Percentiles rank a stretch among this genome's conserved stretches.
Evolutionary conservation across 2,329 filamentous ascomycete species (phyloP).

Genomic region (Aspergillus versicolor): DNA sequence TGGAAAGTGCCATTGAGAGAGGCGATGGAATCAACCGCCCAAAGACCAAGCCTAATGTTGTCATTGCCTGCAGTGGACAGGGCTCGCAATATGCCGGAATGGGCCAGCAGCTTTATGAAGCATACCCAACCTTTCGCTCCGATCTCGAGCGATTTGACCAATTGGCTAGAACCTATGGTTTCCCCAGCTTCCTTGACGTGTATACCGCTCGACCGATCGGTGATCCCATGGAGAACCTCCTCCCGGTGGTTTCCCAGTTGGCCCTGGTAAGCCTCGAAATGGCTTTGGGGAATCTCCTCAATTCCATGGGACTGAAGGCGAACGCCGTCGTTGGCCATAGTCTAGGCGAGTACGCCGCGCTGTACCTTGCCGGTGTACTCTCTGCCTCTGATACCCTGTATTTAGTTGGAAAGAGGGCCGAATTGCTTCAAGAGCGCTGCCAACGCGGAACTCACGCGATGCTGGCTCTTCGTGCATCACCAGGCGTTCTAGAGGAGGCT

Average conservation of each 20-base stretch:
- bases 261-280: conserved; percentile 43
- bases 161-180: conserved; percentile 32
- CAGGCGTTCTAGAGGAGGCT: conserved; percentile 42
- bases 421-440: conserved; percentile 65
- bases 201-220: conserved; percentile 26
- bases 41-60: neutral
- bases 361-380: conserved; percentile 33
- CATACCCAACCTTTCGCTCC: conserved; percentile 24
- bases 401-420: conserved; percentile 68
- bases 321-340: conserved; percentile 44
- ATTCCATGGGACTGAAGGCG: conserved; percentile 36
- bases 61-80: neutral
- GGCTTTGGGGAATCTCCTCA: conserved; percentile 38
- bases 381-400: conserved; percentile 49
- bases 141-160: conserved; percentile 30
- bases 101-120: conserved; percentile 34
- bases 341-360: conserved; percentile 39
- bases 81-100: conserved; percentile 20
- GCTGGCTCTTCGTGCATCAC: conserved; percentile 53
- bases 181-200: conserved; percentile 32
- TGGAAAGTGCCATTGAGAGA: conserved; percentile 16
- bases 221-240: conserved; percentile 27
- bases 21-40: neutral
- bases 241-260: conserved; percentile 24
- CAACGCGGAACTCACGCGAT: conserved; percentile 65